Base-by-base conservation (phyloP, 2,329 filamentous ascomycete genomes). In the Chaetomiaceae sp. region DNA sequence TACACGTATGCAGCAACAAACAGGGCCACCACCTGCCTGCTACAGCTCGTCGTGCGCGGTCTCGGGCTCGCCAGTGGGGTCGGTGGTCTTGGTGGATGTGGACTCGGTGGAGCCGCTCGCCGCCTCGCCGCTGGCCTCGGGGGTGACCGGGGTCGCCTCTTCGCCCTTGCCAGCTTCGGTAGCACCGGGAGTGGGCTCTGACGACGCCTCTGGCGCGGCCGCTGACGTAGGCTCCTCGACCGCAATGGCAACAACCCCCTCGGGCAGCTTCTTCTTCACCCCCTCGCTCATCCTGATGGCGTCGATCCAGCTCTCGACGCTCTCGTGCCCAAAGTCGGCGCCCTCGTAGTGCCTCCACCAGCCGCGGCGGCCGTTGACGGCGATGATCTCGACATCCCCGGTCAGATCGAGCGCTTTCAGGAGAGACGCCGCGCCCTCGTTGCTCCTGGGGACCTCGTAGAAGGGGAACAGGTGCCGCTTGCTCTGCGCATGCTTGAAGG, bases 201-300 rank as follows among this genome's bases (percentile, higher is more conserved):
- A 58, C 45, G 68, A 66, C 33, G 75, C 73, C 56, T 52, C 51
- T 14, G 51, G 44, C 38, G 29, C 47, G 38, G 77, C 72, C 23
- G 72, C 69, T 11, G 64, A 64, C 12, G 72, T 64, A 17, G 71
- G 64, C 61, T 75, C 68, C 61, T 72, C 69, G 11, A 67, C 64
- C 17, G 71, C 68, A 19, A 67, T 68, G 49, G 71, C 68, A 15
- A 74, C 72, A 29, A 89, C 64, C 2, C 77, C 80, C 54, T 81
- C 78, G 0, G 88, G 88, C 38, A 94, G 69, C 72, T 85, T 88
- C 64, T 84, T 79, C 77, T 92, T 96, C 55, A 80, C 73, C 2
- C 89, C 88, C 66, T 97, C 92, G 48, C 91, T 89, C 77, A 99
- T 80, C 34, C 90, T 85, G 58, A 97, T 90, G n/a, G 82, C 79